These are phyloP conservation scores for Epichloe scottii DNA, from an alignment of 2,329 filamentous ascomycete genomes.

Conservation along the genomic window DNA sequence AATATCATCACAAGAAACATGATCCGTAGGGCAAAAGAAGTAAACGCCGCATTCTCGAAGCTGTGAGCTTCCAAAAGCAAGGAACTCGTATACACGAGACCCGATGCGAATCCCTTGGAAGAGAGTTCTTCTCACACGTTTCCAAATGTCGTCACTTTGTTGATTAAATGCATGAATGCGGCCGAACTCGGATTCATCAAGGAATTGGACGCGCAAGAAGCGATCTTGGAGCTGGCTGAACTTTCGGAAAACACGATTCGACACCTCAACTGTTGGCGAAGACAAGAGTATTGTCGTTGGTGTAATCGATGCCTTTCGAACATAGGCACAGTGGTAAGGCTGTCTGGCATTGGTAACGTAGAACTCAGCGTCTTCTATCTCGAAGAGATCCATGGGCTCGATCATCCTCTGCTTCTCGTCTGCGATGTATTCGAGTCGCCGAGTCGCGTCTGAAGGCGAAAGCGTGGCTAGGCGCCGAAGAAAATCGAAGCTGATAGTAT, in stretches of 20 bases:
- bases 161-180: constrained; percentile 40
- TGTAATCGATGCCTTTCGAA: constrained; percentile 69
- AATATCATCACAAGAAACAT: constrained; percentile 61
- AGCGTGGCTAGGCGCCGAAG: constrained; percentile 43
- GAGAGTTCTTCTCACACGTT: constrained; percentile 58
- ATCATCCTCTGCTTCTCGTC: constrained; percentile 49
- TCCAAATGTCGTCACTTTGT: constrained; percentile 58
- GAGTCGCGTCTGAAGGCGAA: constrained; percentile 38
- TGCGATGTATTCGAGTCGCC: constrained; percentile 62
- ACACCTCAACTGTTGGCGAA: constrained; percentile 70
- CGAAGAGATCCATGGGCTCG: constrained; percentile 63
- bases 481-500: constrained; percentile 57
- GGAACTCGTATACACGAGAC: constrained; percentile 71
- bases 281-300: constrained; percentile 71
- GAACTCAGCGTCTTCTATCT: constrained; percentile 33
- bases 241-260: constrained; percentile 72
- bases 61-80: constrained; percentile 92
- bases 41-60: constrained; percentile 85
- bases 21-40: constrained; percentile 67
- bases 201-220: constrained; percentile 82
- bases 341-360: constrained; percentile 38
- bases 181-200: constrained; percentile 59
- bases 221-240: constrained; percentile 58
- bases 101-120: constrained; percentile 72
- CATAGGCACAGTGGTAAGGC: constrained; percentile 60